These are phyloP conservation scores for Penicillium occitanis DNA, from an alignment of 2,329 filamentous ascomycete species.

Conservation along the genomic window DNA sequence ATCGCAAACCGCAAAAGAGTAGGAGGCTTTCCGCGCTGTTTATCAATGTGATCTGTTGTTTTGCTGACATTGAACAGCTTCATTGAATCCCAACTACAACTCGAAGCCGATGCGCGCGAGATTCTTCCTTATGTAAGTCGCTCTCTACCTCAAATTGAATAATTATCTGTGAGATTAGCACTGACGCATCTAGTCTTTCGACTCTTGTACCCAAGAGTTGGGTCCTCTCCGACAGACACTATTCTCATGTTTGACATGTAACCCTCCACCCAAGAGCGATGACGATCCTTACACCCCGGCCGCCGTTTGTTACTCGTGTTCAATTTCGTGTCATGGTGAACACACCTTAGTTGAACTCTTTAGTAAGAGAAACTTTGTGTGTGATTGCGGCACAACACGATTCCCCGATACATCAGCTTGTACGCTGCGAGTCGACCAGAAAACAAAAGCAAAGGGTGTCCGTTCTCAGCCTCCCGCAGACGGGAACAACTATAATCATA, in stretches of 20 bases:
- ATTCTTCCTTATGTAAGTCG: conserved; percentile 79
- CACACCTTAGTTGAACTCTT: conserved; percentile 95
- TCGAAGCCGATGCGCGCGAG: conserved; percentile 94
- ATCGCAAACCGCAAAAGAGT: conserved; percentile 74
- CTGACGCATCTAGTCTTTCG: conserved; percentile 68
- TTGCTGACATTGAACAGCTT: conserved; percentile 56
- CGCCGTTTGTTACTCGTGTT: conserved; percentile 94
- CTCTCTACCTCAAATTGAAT: too few relatives aligned
- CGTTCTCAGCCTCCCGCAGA: conserved; percentile 69
- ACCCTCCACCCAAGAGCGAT: conserved; percentile 67
- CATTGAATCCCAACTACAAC: conserved; percentile 80
- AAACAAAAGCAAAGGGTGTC: conserved; percentile 75
- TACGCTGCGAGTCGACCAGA: conserved; percentile 68
- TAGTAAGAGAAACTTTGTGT: conserved; percentile 90
- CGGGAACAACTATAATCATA: conserved; percentile 88
- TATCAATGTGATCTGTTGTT: conserved; percentile 22
- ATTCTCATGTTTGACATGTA: conserved; percentile 93
- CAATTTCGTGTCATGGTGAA: conserved; percentile 93
- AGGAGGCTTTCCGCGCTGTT: conserved; percentile 22
- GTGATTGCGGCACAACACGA: conserved; percentile 90
- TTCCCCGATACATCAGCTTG: conserved; percentile 71
- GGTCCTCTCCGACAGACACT: conserved; percentile 83
- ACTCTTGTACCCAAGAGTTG: conserved; percentile 86
- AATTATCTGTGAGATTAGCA: background rate
- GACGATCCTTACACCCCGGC: conserved; percentile 68